phyloP scores from a whole-genome alignment of 2,329 filamentous ascomycete genomes.

The Neopestalotiopsis clavispora region DNA sequence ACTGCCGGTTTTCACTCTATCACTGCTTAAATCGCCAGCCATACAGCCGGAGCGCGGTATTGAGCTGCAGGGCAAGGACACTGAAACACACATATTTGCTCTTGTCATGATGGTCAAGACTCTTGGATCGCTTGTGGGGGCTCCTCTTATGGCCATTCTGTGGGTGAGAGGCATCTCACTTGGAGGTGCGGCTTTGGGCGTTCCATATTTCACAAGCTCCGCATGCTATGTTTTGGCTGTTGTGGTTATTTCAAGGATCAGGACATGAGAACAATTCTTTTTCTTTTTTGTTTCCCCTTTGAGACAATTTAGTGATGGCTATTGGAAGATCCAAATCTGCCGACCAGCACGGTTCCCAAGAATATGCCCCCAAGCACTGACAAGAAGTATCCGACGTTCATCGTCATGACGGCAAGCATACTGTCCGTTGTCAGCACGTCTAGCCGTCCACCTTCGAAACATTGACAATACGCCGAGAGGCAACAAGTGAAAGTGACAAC shows the following conservation, averaged over 20 bases:
- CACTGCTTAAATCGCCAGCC: conserved; percentile 49
- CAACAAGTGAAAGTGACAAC: conserved; percentile 35
- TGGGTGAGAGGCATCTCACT: conserved; percentile 51
- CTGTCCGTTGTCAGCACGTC: conserved; percentile 43
- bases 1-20: conserved; percentile 54
- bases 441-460: conserved; percentile 14
- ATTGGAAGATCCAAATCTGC: not conserved
- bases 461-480: not conserved
- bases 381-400: conserved; percentile 71
- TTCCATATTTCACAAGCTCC: conserved; percentile 47
- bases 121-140: conserved; percentile 50
- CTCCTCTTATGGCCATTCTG: conserved; percentile 50
- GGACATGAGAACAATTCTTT: not conserved
- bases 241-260: conserved; percentile 36
- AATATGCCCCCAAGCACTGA: conserved; percentile 67
- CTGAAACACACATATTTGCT: conserved; percentile 50
- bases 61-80: conserved; percentile 26
- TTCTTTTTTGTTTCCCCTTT: no score
- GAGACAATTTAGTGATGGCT: not conserved
- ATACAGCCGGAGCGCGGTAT: conserved; percentile 34
- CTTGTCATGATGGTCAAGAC: conserved; percentile 58
- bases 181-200: conserved; percentile 40
- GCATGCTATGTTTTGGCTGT: conserved; percentile 42
- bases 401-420: conserved; percentile 74
- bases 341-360: conserved; percentile 14